Conservation (phyloP, 106 monocot genomes). For the Chionographis japonica region DNA sequence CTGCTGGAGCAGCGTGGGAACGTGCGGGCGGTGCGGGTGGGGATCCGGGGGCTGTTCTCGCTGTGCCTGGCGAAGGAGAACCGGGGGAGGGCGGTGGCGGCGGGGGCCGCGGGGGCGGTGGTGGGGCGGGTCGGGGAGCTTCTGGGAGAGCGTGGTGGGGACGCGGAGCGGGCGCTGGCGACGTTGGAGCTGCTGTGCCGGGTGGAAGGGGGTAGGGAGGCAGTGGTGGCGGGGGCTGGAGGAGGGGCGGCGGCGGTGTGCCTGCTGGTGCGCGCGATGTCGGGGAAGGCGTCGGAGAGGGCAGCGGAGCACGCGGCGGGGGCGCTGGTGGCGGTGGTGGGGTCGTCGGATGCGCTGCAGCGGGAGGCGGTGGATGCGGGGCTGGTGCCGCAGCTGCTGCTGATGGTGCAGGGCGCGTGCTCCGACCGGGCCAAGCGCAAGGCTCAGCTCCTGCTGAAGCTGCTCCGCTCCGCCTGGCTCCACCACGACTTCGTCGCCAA, state of each 20-base stretch:
- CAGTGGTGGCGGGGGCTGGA: conserved; percentile 20
- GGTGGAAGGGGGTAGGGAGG: conserved; percentile 52
- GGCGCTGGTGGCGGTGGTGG: conserved; percentile 38
- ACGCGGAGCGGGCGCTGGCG: conserved; percentile 63
- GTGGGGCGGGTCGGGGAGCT: conserved; percentile 38
- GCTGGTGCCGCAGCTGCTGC: conserved; percentile 60
- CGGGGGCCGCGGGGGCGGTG: conserved; percentile 54
- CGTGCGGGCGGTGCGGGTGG: conserved; percentile 35
- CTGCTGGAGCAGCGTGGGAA: conserved; percentile 32
- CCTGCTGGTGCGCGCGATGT: conserved; percentile 40
- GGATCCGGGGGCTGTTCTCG: conserved; percentile 64
- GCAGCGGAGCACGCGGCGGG: conserved; percentile 72
- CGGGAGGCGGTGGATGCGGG: conserved; percentile 71
- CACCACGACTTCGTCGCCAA: conserved; percentile 24
- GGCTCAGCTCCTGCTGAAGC: conserved; percentile 86
- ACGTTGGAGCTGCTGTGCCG: conserved; percentile 82
- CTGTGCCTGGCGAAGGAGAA: conserved; percentile 81
- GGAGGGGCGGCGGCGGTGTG: conserved; percentile 16
- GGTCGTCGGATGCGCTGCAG: conserved; percentile 38
- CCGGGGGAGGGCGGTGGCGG: conserved; percentile 41
- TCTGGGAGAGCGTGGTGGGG: conserved; percentile 24
- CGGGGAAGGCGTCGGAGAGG: conserved; percentile 35
- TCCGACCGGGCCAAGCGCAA: conserved; percentile 85
- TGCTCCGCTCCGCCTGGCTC: conserved; percentile 58
- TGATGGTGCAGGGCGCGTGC: conserved; percentile 95